phyloP scores from a whole-genome alignment of 371 early-diverging fungal species.

The Mortierella sp. region DNA sequence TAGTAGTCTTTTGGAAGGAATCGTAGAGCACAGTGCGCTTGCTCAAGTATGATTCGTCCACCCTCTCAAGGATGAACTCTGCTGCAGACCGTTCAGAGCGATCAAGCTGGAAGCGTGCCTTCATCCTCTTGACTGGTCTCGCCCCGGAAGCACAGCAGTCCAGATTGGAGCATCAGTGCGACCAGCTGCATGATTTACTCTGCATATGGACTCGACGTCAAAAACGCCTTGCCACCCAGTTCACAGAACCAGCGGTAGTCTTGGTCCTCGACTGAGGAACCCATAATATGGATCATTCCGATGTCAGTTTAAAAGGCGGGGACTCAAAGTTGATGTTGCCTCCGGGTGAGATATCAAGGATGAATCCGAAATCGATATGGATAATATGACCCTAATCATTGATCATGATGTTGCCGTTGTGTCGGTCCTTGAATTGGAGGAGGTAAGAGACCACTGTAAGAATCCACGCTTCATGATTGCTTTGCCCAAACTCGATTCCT shows the following conservation, averaged over 20 bases:
- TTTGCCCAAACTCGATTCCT: constrained; percentile 63
- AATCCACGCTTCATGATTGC: constrained; percentile 79
- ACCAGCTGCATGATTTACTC: constrained; percentile 94
- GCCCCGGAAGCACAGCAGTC: constrained; percentile 98
- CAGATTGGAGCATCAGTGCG: constrained; percentile 93
- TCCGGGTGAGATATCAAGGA: constrained; percentile 99
- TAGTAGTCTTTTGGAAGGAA: constrained; percentile 89
- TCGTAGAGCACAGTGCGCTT: constrained; percentile 87
- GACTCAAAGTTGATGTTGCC: constrained; percentile 96
- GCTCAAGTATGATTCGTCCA: constrained; percentile 93
- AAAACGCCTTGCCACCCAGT: constrained; percentile 90
- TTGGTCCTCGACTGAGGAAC: constrained; percentile 85
- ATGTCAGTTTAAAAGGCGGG: constrained; percentile 98
- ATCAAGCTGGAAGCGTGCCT: constrained; percentile 92
- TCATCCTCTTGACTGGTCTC: constrained; percentile 89
- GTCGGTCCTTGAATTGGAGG: constrained; percentile 98
- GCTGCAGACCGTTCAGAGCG: constrained; percentile 93
- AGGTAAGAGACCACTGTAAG: constrained; percentile 97
- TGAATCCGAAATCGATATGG: constrained; percentile 99
- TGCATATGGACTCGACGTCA: constrained; percentile 91
- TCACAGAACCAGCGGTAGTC: constrained; percentile 91
- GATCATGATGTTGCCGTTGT: constrained; percentile 99
- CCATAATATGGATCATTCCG: constrained; percentile 99
- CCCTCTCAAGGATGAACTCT: constrained; percentile 89
- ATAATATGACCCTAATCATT: constrained; percentile 97